A percentile compares a stretch with the other conserved stretches of the same genome.
phyloP scores from a whole-genome alignment of 345 rosid species.

The Boechera retrofracta region DNA sequence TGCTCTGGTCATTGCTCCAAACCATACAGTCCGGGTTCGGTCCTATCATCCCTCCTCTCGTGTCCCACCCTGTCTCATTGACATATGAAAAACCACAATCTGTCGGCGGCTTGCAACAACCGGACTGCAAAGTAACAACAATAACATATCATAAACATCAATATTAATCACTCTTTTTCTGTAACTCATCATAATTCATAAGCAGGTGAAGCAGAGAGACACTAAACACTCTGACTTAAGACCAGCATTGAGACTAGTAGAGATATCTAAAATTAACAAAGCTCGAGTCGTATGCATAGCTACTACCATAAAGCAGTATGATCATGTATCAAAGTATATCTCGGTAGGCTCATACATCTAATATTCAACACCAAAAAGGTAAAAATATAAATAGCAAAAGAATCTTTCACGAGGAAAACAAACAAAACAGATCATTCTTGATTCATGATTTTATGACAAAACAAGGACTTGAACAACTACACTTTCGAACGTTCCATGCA shows the following conservation, averaged over 20 bases:
- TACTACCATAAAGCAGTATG: constrained; percentile 5
- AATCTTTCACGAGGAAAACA: constrained; percentile 7
- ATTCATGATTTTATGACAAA: constrained; percentile 23
- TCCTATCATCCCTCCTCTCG: constrained; percentile 50
- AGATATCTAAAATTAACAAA: constrained; percentile 1
- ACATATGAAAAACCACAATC: constrained; percentile 70
- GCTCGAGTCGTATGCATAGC: background rate
- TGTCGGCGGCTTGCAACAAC: constrained; percentile 97
- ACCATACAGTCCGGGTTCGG: constrained; percentile 60
- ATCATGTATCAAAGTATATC: background rate
- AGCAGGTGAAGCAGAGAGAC: background rate
- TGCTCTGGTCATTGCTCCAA: constrained; percentile 80
- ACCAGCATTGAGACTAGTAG: background rate
- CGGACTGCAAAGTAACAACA: constrained; percentile 57
- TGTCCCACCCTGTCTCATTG: constrained; percentile 78
- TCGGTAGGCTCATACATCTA: background rate
- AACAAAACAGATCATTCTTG: constrained; percentile 25
- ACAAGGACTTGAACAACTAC: constrained; percentile 37
- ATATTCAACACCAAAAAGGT: background rate
- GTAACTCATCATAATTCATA: background rate
- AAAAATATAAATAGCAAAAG: constrained; percentile 10
- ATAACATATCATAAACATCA: background rate
- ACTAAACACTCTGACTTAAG: constrained; percentile 1
- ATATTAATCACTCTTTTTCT: background rate
- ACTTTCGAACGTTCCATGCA: constrained; percentile 18